Evolutionary conservation across 2,329 filamentous ascomycete genomes (phyloP).

Genomic region (Hypoxylon sp.): DNA sequence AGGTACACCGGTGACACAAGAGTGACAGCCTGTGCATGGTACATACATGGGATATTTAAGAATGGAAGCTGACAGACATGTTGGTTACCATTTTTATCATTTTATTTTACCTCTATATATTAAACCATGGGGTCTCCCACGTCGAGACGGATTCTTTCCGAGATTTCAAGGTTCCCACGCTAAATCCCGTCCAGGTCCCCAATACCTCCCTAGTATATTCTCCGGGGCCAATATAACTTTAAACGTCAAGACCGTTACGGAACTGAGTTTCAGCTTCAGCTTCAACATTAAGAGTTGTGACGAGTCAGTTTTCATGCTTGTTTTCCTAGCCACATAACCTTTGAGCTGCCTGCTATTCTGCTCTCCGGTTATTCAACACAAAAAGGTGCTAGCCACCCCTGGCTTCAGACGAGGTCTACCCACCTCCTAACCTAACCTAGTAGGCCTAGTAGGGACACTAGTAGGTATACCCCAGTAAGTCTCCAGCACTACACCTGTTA

Average conservation of each 20-base stretch:
- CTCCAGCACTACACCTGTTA: slow-evolving; percentile 23
- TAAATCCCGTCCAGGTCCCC: neutral
- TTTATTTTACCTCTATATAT: neutral
- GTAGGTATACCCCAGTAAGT: slow-evolving; percentile 1
- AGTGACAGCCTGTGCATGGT: neutral
- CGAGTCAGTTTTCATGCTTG: no score
- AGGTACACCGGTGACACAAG: neutral
- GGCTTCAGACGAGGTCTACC: no score
- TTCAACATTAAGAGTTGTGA: no score
- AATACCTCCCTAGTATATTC: neutral
- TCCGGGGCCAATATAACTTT: neutral
- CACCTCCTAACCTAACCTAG: no score
- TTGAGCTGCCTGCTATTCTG: neutral
- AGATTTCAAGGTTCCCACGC: slow-evolving; percentile 2
- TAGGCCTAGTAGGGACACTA: neutral
- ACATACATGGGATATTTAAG: neutral
- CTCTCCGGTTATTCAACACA: no score
- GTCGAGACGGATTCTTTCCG: slow-evolving; percentile 20
- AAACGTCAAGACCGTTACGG: no score
- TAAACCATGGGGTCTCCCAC: neutral
- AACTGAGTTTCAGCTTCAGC: no score
- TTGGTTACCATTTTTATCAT: neutral
- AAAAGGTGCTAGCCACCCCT: neutral
- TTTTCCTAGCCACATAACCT: no score
- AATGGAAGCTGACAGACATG: neutral